Evolutionary conservation across 1,139 yeast species (phyloP), one percentile per base, ranked within the genome.

Genomic region (Kodamaea ohmeri): DNA sequence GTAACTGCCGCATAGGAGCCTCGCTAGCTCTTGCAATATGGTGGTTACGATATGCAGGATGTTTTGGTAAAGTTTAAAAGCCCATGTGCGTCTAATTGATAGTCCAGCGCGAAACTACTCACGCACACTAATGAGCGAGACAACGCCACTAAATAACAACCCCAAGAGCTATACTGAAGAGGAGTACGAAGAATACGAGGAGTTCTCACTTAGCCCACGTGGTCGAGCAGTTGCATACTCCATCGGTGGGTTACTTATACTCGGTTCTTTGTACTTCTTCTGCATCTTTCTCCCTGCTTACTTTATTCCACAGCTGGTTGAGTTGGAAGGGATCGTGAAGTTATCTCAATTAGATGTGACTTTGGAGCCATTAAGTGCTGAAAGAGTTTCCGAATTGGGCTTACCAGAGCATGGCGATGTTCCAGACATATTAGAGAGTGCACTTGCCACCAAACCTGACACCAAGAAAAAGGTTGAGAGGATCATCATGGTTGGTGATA

Each of bases 401-500:
- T 42, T 53, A 37, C 33, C 36, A n/a, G 36, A 31, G 15, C n/a
- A n/a, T n/a, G n/a, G n/a, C n/a, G n/a, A n/a, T n/a, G n/a, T n/a
- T n/a, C n/a, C n/a, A n/a, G n/a, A n/a, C n/a, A n/a, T n/a, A n/a
- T n/a, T n/a, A n/a, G n/a, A n/a, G n/a, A n/a, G n/a, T n/a, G 22
- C 15, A 14, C 12, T 5, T 11, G 4, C 22, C 16, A 33, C 4
- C 30, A 35, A 20, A 6, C 33, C 11, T 2, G 14, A 16, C 4
- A 8, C 22, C 17, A 25, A 18, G 11, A 15, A 13, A 4, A 35
- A 16, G 8, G 33, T 21, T 4, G 26, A 25, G 13, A 66, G 92
- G 46, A 54, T 84, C 22, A 69, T 90, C 12, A 56, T 89, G 40
- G 70, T 90, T 24, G 97, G 97, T 3, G 97, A 90, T 58, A 77